Evolutionary conservation across 2,329 filamentous ascomycete species (phyloP).

Genomic region (Cladophialophora immunda): DNA sequence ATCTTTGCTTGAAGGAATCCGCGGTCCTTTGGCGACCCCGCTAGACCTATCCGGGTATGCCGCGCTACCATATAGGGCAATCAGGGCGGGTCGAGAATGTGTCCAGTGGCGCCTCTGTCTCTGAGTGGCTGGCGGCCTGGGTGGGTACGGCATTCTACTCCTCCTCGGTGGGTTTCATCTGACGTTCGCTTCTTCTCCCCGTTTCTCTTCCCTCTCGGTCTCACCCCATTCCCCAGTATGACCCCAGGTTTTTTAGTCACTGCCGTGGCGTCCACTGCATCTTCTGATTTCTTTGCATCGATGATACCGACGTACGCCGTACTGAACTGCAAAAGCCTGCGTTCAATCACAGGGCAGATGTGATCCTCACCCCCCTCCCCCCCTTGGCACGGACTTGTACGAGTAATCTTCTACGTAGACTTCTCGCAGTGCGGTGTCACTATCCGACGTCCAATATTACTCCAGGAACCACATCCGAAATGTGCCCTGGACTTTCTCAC

Average conservation of each 20-base stretch:
- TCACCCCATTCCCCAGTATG: neutral
- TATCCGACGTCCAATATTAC: neutral
- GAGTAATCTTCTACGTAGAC: neutral
- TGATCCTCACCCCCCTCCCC: neutral
- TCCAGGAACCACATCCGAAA: neutral
- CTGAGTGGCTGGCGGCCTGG: neutral
- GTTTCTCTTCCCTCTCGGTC: neutral
- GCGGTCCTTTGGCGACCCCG: too few species aligned
- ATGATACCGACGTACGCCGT: neutral
- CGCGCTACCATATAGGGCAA: too few species aligned
- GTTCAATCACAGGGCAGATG: neutral
- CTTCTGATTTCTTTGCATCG: neutral
- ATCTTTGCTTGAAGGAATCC: too few species aligned
- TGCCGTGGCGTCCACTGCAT: neutral
- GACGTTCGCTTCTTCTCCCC: neutral
- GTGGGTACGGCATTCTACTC: neutral
- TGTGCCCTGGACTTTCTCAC: neutral
- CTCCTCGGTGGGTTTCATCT: too few species aligned
- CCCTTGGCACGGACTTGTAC: neutral
- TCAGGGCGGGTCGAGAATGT: neutral
- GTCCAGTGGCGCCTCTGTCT: neutral
- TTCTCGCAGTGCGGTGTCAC: neutral
- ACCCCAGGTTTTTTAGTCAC: neutral
- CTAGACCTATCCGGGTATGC: too few species aligned
- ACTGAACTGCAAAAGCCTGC: neutral